phyloP scores from a whole-genome alignment of 140 eudicot species.

The Oenanthe javanica region DNA sequence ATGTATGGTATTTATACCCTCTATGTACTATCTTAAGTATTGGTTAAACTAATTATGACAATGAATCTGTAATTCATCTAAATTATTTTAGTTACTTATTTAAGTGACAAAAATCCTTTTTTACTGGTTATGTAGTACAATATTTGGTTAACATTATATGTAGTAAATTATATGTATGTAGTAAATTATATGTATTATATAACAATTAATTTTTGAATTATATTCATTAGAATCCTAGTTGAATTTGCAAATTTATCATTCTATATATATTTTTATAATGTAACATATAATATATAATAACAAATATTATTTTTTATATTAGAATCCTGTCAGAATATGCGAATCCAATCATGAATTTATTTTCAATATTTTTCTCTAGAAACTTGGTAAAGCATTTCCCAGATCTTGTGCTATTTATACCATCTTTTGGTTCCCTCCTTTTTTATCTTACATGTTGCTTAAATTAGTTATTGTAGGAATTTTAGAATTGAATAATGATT shows the following conservation, averaged over 20 bases:
- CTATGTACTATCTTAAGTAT: neutral
- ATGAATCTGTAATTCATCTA: too few species aligned
- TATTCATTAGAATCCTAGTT: neutral
- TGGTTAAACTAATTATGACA: neutral
- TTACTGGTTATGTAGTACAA: neutral
- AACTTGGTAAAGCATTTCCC: neutral
- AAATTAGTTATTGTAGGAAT: neutral
- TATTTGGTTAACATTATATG: neutral
- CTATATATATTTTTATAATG: neutral
- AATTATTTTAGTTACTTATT: neutral
- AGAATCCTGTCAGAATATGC: neutral
- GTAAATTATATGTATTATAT: too few species aligned
- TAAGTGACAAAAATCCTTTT: too few species aligned
- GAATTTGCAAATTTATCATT: too few species aligned
- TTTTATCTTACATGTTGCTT: neutral
- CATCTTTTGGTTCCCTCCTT: neutral
- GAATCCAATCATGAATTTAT: too few species aligned
- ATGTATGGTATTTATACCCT: too few species aligned
- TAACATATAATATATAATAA: too few species aligned
- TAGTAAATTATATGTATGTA: too few species aligned
- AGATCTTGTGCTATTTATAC: neutral
- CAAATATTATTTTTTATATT: neutral
- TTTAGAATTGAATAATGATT: neutral
- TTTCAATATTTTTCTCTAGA: neutral
- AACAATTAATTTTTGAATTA: too few species aligned